Evolutionary conservation across 2,329 filamentous ascomycete species (phyloP), one percentile per base, ranked within the genome.

Genomic region (Lecanoromycetidae sp.): DNA sequence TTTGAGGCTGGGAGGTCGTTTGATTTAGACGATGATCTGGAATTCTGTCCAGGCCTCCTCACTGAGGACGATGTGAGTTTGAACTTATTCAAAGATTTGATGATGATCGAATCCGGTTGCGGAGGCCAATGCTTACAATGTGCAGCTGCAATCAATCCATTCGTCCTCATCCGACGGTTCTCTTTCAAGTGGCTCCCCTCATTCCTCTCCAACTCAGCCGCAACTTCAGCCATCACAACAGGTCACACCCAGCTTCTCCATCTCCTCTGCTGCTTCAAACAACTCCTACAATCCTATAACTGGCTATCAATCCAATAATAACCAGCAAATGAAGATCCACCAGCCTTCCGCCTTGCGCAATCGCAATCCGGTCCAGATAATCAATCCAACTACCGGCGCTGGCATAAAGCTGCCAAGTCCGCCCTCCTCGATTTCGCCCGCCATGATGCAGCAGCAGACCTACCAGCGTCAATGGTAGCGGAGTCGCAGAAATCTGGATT

Each of bases 361-460:
- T 49, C 86, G 87, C 66, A 96, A 95, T 66, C 87, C 91, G 60
- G 96, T 96, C 57, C 90, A 90, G 50, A 98, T 98, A 64, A 86
- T 96, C 67, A 94, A 98, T 73, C 91, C 91, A 46, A 84, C 78
- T 57, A 95, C 90, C 48, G 87, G n/a, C n/a, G n/a, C n/a, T n/a
- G n/a, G 91, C 61, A 80, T 87, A 64, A 77, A 79, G 60, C 82
- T 95, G 72, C 81, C 87, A 48, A 94, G 87, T 70, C 90, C 90
- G 56, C 87, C 90, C 22, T 82, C 82, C 53, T 79, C 76, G 55
- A 74, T 81, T 60, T 80, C 77, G 47, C 78, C 79, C 50, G 75
- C 70, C 61, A 72, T 77, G 68, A 75, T 77, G 71, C 77, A 80
- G 69, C 71, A 75, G 61, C 68, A 71, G 46, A 54, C 56, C 32